phyloP scores from a whole-genome alignment of 495 filamentous ascomycete genomes.

The Filosporella fistucella region DNA sequence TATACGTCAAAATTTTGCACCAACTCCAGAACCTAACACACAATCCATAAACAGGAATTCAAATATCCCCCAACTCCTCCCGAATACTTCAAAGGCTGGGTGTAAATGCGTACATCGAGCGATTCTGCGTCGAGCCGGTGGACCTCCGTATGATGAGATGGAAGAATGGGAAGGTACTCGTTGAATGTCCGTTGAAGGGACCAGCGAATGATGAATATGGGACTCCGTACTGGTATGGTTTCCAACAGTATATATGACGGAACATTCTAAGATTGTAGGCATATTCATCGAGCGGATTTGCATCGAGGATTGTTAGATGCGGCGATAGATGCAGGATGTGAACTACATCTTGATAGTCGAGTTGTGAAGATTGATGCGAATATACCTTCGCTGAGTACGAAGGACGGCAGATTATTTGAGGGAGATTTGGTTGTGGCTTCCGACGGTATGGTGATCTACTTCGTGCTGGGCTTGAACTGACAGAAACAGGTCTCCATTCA shows the following conservation, averaged over 20 bases:
- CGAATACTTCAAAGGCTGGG: conserved; percentile 41
- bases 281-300: conserved; percentile 56
- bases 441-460: conserved; percentile 33
- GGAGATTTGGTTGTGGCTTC: conserved; percentile 55
- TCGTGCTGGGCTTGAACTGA: neutral
- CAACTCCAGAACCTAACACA: conserved; percentile 21
- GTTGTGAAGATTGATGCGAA: conserved; percentile 29
- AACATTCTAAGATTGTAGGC: conserved; percentile 17
- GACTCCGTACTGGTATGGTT: conserved; percentile 26
- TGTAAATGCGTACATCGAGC: conserved; percentile 28
- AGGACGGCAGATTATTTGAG: conserved; percentile 27
- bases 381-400: conserved; percentile 22
- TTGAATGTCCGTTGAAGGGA: conserved; percentile 36
- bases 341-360: conserved; percentile 41
- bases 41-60: conserved; percentile 39
- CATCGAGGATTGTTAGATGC: conserved; percentile 48
- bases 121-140: conserved; percentile 31
- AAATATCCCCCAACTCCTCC: conserved; percentile 51
- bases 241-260: neutral
- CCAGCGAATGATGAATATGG: conserved; percentile 38
- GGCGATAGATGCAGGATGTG: conserved; percentile 47
- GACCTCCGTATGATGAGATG: conserved; percentile 37
- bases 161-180: conserved; percentile 32
- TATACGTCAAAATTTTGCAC: neutral
- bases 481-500: conserved; percentile 37